A percentile compares a stretch with the other conserved stretches of the same genome.
Conservation (phyloP, 116 monocot species). For the Trichopus zeylanicus region DNA sequence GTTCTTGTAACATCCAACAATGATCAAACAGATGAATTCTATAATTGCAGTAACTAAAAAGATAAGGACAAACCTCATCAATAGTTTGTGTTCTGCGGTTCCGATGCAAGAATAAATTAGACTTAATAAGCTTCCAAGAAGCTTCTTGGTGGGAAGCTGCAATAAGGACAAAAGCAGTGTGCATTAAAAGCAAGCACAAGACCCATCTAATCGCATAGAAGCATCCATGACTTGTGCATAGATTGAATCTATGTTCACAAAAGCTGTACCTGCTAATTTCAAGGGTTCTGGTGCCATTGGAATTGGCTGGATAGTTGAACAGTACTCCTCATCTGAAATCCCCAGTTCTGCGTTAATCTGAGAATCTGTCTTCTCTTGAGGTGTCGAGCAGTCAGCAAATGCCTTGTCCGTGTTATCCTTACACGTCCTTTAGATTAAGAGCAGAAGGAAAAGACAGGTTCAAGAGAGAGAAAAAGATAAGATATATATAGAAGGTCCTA, state of each 20-base stretch:
- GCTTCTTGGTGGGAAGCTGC: constrained; percentile 36
- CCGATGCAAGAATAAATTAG: constrained; percentile 80
- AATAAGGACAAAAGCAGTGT: constrained; percentile 10
- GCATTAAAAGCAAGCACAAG: constrained; percentile 3
- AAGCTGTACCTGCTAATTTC: constrained; percentile 24
- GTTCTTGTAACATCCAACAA: too few species aligned
- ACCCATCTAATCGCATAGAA: neutral
- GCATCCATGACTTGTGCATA: too few species aligned
- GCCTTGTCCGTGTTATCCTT: constrained; percentile 76
- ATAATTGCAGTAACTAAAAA: neutral
- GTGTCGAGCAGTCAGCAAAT: constrained; percentile 78
- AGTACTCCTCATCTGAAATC: constrained; percentile 66
- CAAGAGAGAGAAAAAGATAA: too few species aligned
- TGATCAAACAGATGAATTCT: too few species aligned
- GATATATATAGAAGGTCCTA: too few species aligned
- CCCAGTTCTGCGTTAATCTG: constrained; percentile 90
- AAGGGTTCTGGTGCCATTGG: constrained; percentile 14
- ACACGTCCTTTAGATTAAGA: constrained; percentile 65
- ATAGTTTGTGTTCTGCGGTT: constrained; percentile 69
- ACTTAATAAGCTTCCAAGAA: constrained; percentile 53
- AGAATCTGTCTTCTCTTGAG: constrained; percentile 88
- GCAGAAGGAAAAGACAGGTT: neutral
- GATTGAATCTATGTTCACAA: too few species aligned
- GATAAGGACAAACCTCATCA: constrained; percentile 63
- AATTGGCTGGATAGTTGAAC: constrained; percentile 8